Base-by-base conservation (phyloP, 1,284 basidiomycete genomes). In the Amylostereum areolatum region DNA sequence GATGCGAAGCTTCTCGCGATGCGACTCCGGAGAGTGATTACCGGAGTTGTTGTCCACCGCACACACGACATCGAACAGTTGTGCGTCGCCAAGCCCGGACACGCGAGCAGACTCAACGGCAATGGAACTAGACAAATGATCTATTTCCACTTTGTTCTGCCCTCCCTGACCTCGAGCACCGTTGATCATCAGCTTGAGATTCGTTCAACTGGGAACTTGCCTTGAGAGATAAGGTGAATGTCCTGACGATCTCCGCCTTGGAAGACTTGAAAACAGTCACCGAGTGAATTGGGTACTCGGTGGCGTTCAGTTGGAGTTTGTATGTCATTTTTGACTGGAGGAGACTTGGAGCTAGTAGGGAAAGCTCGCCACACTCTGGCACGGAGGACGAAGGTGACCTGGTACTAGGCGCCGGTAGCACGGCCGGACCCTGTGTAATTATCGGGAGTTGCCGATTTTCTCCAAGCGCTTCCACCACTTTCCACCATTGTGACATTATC, bases 51-150 rank as follows among this genome's bases (percentile, higher is more conserved):
- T 53, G 57, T 52, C 62, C 32, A 70, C 55, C 27, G 65, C 70
- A 57, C 69, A 76, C 7, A 73, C 69, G 24, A 78, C 71, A 59
- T 78, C 77, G 49, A 71, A 70, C 8, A 81, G 63, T 48, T 73
- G 72, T 4, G 72, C 70, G 30, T 68, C 52, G 1, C 48, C 68
- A 18, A 78, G 62, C 5, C 72, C 74, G 43, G 72, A 71, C 12
- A 80, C 68, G 31, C 78, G 67, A 32, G 74, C 67, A 24, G 75
- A 75, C 11, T 77, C 65, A 0, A 67, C 67, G 52, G 77, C 75
- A 45, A 80, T 71, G 33, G 61, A 65, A 54, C 69, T 69, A 5
- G 78, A 66, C 9, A 81, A 66, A 39, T 67, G 67, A 30, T 55
- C 63, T 36, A 81, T 74, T 45, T 70, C 64, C 43, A 81, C 55